Evolutionary conservation across 1,284 basidiomycete species (phyloP), one percentile per base, ranked within the genome.

Genomic region (Cryptococcus maquisensis): DNA sequence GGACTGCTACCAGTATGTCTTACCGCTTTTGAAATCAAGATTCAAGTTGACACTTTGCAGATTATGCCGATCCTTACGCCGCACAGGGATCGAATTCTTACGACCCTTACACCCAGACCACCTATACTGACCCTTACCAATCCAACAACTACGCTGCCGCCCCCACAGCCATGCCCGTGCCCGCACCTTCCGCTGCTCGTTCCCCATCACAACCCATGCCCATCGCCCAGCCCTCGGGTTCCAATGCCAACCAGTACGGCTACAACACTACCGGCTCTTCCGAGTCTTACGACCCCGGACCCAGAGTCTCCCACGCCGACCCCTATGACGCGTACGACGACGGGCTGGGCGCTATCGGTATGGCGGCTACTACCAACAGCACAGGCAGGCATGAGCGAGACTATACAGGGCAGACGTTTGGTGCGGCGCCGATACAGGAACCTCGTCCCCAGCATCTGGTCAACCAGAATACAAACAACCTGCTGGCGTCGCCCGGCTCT

Each of bases 271-370:
- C 55, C 23, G 51, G 23, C 7, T 59, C 63, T 9, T 51, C 56
- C 7, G 58, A 62, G 3, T 60, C 56, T 13, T 52, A 60, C 44
- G 56, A 60, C 28, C 56, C 60, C 12, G 60, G 60, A 47, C 59
- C 61, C 10, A 44, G 45, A 7, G 53, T 61, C 2, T 24, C 24
- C 28, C 43, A 54, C 26, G 55, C 52, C 37, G 64, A 65, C 47
- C 54, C 62, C 8, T 64, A 67, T 46, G 63, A 55, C 35, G 65
- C 60, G 4, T 64, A 69, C 37, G 67, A 66, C 28, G 70, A 68
- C 49, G 28, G 35, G 36, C 55, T 66, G 20, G 70, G 65, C 18
- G 68, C 63, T 2, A 71, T 71, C 20, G 70, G 70, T 3, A 62
- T 63, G 49, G 66, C 66, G 4, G 67, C 60, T 7, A 64, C 65